phyloP scores from a whole-genome alignment of 371 early-diverging fungal genomes.

The Mortierella sp. region DNA sequence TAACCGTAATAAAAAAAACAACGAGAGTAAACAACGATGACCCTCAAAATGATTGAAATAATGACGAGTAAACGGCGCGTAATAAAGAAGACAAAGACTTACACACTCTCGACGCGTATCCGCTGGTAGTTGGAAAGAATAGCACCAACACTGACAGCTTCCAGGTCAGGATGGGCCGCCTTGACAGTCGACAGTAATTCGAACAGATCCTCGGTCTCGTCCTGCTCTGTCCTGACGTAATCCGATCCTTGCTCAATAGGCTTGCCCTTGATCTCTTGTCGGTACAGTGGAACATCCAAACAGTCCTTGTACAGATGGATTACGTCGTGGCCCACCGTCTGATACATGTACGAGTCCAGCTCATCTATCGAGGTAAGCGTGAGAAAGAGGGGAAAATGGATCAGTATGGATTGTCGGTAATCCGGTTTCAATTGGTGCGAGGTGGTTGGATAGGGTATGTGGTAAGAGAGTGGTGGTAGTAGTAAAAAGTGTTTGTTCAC shows the following conservation, averaged over 20 bases:
- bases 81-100: slow-evolving; percentile 35
- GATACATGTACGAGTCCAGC: slow-evolving; percentile 98
- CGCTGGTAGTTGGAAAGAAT: slow-evolving; percentile 98
- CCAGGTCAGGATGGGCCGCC: slow-evolving; percentile 81
- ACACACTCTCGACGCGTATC: slow-evolving; percentile 97
- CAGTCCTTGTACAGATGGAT: slow-evolving; percentile 90
- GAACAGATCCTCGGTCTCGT: slow-evolving; percentile 99
- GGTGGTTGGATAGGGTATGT: not conserved
- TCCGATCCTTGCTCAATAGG: slow-evolving; percentile 79
- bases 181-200: slow-evolving; percentile 68
- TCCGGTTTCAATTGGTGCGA: not conserved
- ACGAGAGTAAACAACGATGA: not conserved
- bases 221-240: slow-evolving; percentile 72
- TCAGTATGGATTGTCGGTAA: not conserved
- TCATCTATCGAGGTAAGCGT: slow-evolving; percentile 72
- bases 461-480: not conserved
- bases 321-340: slow-evolving; percentile 98
- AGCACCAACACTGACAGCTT: slow-evolving; percentile 98
- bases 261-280: slow-evolving; percentile 81
- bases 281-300: slow-evolving; percentile 92
- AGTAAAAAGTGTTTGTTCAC: slow-evolving; percentile 49
- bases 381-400: not conserved
- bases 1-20: not conserved
- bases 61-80: not conserved
- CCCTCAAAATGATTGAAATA: too few species aligned